phyloP scores from a whole-genome alignment of 2,329 filamentous ascomycete species.

The Cytospora paraplurivora region DNA sequence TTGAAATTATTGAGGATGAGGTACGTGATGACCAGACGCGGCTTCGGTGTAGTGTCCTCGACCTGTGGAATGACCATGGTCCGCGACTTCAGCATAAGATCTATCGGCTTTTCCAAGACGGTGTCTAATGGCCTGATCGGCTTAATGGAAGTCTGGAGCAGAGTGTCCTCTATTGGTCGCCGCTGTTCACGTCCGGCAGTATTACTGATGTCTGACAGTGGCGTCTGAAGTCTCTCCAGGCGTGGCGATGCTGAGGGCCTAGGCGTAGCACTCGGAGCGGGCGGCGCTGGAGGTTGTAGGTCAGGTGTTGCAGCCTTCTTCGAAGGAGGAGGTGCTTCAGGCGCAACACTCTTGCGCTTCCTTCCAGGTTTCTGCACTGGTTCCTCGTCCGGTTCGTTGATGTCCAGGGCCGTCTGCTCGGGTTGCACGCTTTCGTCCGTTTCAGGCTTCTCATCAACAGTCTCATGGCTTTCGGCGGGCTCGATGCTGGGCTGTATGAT shows the following conservation, averaged over 20 bases:
- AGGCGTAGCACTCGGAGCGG: constrained; percentile 45
- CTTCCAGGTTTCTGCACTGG: constrained; percentile 54
- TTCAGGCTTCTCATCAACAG: constrained; percentile 32
- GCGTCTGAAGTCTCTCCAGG: constrained; percentile 55
- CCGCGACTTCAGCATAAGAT: constrained; percentile 87
- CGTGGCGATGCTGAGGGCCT: constrained; percentile 59
- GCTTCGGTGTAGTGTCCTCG: constrained; percentile 75
- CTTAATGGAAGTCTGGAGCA: constrained; percentile 56
- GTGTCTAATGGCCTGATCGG: constrained; percentile 77
- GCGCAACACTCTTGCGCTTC: constrained; percentile 66
- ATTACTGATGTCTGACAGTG: constrained; percentile 74
- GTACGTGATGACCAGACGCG: constrained; percentile 90
- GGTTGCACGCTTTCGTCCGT: not conserved
- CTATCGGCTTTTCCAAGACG: constrained; percentile 84
- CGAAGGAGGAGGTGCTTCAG: constrained; percentile 29
- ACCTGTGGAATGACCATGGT: constrained; percentile 67
- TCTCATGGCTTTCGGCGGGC: constrained; percentile 40
- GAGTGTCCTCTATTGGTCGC: constrained; percentile 49
- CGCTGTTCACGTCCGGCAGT: constrained; percentile 65
- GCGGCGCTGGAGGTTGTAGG: constrained; percentile 35
- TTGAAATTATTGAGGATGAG: constrained; percentile 96
- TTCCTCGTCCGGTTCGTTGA: constrained; percentile 25
- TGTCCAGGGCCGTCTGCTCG: too few species aligned
- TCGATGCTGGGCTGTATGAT: constrained; percentile 33
- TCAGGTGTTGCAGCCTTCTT: constrained; percentile 38